Evolutionary conservation across 148 eudicot genomes (phyloP).

Genomic region (Camellia lanceoleosa): DNA sequence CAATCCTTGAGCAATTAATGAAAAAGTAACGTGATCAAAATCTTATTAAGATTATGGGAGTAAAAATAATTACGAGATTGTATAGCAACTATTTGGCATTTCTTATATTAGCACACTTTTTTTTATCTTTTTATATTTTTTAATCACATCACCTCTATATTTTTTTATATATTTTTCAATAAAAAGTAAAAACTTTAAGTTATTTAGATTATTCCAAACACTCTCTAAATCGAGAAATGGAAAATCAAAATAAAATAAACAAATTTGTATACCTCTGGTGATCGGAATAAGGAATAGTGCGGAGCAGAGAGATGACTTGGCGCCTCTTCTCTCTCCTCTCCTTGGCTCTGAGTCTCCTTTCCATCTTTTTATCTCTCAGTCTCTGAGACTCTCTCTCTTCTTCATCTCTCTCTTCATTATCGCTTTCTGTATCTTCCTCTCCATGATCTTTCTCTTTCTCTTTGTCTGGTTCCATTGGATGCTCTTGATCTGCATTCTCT

Average conservation of each 20-base stretch:
- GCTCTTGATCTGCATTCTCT: not conserved
- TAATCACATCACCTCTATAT: too few relatives aligned
- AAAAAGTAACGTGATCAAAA: not conserved
- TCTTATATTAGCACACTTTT: too few relatives aligned
- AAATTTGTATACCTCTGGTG: constrained; percentile 55
- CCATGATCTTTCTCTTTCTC: constrained; percentile 9
- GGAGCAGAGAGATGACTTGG: constrained; percentile 81
- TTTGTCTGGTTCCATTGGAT: constrained; percentile 10
- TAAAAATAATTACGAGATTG: too few relatives aligned
- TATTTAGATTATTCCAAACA: too few relatives aligned
- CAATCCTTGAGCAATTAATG: not conserved
- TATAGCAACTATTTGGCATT: too few relatives aligned
- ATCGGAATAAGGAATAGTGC: constrained; percentile 81
- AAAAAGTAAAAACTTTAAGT: too few relatives aligned
- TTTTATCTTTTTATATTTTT: too few relatives aligned
- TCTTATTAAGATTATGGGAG: not conserved
- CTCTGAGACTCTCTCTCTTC: constrained; percentile 5
- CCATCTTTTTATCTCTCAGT: constrained; percentile 24
- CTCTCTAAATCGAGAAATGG: not conserved
- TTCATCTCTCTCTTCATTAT: not conserved
- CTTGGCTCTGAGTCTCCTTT: constrained; percentile 50
- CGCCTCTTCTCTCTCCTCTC: constrained; percentile 74
- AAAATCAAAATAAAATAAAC: not conserved
- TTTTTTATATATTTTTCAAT: too few relatives aligned
- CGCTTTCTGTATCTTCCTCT: constrained; percentile 1